These are phyloP conservation scores for Komagataella pastoris DNA, from an alignment of 805 yeast species.

Conservation along the genomic window DNA sequence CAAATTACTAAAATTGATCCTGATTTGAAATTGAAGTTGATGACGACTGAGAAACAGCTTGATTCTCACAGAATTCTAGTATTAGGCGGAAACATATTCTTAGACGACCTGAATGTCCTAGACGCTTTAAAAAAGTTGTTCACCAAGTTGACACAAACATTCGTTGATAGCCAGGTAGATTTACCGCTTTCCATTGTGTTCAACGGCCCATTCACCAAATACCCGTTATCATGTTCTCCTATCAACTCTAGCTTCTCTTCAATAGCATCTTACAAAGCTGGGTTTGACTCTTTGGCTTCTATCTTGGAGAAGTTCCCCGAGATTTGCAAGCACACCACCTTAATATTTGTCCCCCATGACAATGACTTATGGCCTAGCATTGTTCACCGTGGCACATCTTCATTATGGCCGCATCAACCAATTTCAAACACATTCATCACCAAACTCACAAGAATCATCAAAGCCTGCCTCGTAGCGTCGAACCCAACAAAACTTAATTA, in stretches of 20 bases:
- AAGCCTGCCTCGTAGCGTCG: constrained; percentile 35
- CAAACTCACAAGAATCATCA: constrained; percentile 45
- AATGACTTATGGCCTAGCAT: constrained; percentile 90
- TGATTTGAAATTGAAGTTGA: constrained; percentile 39
- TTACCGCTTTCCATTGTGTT: constrained; percentile 60
- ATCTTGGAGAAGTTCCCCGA: constrained; percentile 46
- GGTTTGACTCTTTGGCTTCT: constrained; percentile 64
- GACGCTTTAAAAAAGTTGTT: constrained; percentile 60
- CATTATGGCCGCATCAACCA: constrained; percentile 58
- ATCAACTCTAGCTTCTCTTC: constrained; percentile 25
- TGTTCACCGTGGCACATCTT: constrained; percentile 43
- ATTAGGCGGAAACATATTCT: constrained; percentile 60
- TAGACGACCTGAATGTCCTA: constrained; percentile 46
- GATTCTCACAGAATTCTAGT: constrained; percentile 47
- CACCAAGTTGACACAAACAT: constrained; percentile 33
- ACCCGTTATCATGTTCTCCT: constrained; percentile 44
- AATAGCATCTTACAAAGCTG: constrained; percentile 43
- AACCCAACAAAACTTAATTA: constrained; percentile 76
- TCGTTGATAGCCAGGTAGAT: constrained; percentile 13
- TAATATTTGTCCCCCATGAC: constrained; percentile 75
- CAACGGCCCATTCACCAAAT: constrained; percentile 67
- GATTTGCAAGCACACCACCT: constrained; percentile 35
- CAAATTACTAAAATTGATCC: constrained; percentile 43
- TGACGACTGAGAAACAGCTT: constrained; percentile 40
- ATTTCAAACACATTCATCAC: constrained; percentile 64